Conservation (phyloP, 148 eudicot species). For the Chenopodium berlandieri region DNA sequence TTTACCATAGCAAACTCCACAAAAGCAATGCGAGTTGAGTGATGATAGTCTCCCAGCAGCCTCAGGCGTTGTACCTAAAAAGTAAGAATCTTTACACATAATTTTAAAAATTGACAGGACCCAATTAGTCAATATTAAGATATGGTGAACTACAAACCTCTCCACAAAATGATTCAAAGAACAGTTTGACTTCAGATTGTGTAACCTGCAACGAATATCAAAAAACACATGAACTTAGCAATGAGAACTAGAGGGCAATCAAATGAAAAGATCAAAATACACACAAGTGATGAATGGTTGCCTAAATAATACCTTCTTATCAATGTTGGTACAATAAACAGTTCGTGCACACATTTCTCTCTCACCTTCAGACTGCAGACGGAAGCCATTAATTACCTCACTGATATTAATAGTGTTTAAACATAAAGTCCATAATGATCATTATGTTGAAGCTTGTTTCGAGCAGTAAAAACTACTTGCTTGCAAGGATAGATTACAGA, state of each 20-base stretch:
- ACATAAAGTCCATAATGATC: neutral
- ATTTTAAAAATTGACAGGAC: no score
- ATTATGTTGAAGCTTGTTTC: neutral
- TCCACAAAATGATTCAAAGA: slow-evolving; percentile 86
- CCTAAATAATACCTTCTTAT: slow-evolving; percentile 69
- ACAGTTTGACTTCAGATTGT: slow-evolving; percentile 77
- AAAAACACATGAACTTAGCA: slow-evolving; percentile 4
- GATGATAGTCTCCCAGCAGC: slow-evolving; percentile 96
- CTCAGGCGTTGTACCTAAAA: slow-evolving; percentile 80
- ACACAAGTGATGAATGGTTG: neutral
- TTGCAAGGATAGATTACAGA: neutral
- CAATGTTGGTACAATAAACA: slow-evolving; percentile 90
- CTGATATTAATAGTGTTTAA: neutral
- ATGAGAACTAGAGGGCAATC: neutral
- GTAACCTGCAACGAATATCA: slow-evolving; percentile 53
- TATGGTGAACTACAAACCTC: slow-evolving; percentile 55
- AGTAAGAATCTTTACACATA: neutral
- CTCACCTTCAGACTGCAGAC: slow-evolving; percentile 87
- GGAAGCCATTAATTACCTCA: slow-evolving; percentile 20
- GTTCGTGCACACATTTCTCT: slow-evolving; percentile 99
- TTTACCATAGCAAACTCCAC: slow-evolving; percentile 90
- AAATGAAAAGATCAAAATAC: neutral
- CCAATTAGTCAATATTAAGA: slow-evolving; percentile 5
- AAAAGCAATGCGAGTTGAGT: slow-evolving; percentile 92
- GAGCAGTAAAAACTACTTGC: neutral